phyloP scores from a whole-genome alignment of 768 basidiomycete species.

The Tremella mesenterica region DNA sequence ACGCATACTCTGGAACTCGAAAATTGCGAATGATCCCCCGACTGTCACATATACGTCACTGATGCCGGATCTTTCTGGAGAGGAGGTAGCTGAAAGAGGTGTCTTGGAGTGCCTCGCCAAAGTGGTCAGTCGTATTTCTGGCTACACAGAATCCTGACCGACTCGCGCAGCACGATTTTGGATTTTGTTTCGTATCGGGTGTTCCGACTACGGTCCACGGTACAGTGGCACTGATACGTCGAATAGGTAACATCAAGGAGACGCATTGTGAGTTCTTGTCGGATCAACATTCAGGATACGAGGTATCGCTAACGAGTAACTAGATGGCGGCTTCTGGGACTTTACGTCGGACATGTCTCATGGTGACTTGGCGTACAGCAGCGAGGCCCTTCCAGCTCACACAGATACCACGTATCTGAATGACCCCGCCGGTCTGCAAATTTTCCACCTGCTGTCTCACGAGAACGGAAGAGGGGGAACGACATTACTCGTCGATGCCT shows the following conservation, averaged over 20 bases:
- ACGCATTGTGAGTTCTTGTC: constrained; percentile 55
- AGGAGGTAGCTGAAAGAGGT: constrained; percentile 49
- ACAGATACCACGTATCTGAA: constrained; percentile 72
- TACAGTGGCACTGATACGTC: constrained; percentile 65
- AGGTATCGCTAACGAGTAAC: neutral
- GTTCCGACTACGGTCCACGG: constrained; percentile 73
- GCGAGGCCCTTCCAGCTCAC: constrained; percentile 75
- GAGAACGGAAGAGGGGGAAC: constrained; percentile 66
- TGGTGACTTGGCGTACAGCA: constrained; percentile 91
- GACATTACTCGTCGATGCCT: constrained; percentile 90
- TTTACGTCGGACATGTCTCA: constrained; percentile 84
- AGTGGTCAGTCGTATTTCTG: constrained; percentile 52
- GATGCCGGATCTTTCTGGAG: neutral
- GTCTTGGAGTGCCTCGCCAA: constrained; percentile 72
- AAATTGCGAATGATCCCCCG: constrained; percentile 66
- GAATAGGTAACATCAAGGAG: constrained; percentile 81
- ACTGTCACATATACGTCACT: constrained; percentile 52
- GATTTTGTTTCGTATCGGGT: constrained; percentile 76
- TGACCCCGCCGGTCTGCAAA: constrained; percentile 87
- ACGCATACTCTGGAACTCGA: constrained; percentile 72
- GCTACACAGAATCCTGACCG: neutral
- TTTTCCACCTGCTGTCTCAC: constrained; percentile 81
- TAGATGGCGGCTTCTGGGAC: constrained; percentile 95
- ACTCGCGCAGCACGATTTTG: constrained; percentile 62
- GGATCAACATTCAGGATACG: neutral